Conservation (phyloP, 148 eudicot genomes). For the Rhododendron griersonianum region DNA sequence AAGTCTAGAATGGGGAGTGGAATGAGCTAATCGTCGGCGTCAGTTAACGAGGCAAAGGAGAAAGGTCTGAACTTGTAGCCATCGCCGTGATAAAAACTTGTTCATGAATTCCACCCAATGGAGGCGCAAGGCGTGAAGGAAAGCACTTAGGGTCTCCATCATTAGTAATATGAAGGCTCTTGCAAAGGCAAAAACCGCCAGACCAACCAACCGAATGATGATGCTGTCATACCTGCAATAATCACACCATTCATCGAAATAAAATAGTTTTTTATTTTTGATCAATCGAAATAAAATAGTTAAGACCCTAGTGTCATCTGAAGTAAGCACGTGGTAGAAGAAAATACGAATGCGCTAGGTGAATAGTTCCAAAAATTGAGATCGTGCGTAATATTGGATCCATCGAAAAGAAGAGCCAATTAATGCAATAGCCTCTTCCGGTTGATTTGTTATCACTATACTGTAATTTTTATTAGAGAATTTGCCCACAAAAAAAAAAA, state of each 20-base stretch:
- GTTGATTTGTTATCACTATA: neutral
- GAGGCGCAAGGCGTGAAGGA: conserved; percentile 95
- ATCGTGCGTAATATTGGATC: neutral
- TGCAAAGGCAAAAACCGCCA: conserved; percentile 79
- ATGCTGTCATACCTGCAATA: conserved; percentile 71
- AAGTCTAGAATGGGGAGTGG: no score
- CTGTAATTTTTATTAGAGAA: neutral
- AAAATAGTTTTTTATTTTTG: no score
- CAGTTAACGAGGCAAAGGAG: no score
- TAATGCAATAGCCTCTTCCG: neutral
- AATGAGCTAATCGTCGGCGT: no score
- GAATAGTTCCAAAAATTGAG: no score
- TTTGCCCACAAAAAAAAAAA: neutral
- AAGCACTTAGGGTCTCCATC: conserved; percentile 97
- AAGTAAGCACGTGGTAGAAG: neutral
- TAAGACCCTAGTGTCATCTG: neutral
- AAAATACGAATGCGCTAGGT: no score
- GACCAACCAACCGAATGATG: conserved; percentile 63
- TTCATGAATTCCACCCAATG: conserved; percentile 97
- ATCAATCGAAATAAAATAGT: neutral
- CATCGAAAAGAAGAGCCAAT: neutral
- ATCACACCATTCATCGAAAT: neutral
- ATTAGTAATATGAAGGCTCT: conserved; percentile 87
- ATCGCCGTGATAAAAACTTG: conserved; percentile 90
- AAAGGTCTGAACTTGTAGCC: no score